Evolutionary conservation across 352 stramenopile genomes (phyloP).

Genomic region (Saprolegnia diclina): DNA sequence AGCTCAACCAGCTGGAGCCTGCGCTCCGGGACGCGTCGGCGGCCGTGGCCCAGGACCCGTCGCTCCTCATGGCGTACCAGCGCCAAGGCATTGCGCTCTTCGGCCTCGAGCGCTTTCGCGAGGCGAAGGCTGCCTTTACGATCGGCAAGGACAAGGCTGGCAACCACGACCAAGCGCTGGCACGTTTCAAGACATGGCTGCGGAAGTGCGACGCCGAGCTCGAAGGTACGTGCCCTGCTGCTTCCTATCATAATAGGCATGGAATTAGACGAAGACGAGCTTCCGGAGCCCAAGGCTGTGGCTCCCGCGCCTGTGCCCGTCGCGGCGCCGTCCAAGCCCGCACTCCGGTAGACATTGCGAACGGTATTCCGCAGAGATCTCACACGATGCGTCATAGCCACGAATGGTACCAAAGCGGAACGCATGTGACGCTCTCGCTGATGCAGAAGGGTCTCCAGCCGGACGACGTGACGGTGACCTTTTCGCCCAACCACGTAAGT

Average conservation of each 20-base stretch:
- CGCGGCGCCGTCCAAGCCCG: slow-evolving; percentile 25
- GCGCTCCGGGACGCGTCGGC: slow-evolving; percentile 46
- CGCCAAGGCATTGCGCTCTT: slow-evolving; percentile 77
- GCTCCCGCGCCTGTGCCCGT: slow-evolving; percentile 30
- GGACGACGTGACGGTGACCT: slow-evolving; percentile 54
- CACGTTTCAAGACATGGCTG: slow-evolving; percentile 76
- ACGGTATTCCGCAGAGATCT: background rate
- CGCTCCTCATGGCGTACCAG: slow-evolving; percentile 53
- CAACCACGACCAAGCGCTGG: slow-evolving; percentile 34
- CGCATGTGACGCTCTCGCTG: slow-evolving; percentile 76
- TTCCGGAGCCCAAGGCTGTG: slow-evolving; percentile 18
- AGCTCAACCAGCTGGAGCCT: slow-evolving; percentile 54
- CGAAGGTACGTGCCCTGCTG: slow-evolving; percentile 44
- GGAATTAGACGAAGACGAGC: slow-evolving; percentile 12
- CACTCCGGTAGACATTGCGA: slow-evolving; percentile 32
- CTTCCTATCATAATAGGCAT: too few relatives aligned
- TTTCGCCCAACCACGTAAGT: slow-evolving; percentile 45
- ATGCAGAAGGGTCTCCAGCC: slow-evolving; percentile 72
- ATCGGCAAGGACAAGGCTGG: slow-evolving; percentile 38
- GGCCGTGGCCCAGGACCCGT: slow-evolving; percentile 46
- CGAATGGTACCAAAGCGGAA: slow-evolving; percentile 83
- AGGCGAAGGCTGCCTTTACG: slow-evolving; percentile 59
- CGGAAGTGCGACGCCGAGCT: slow-evolving; percentile 82
- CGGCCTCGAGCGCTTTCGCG: slow-evolving; percentile 63
- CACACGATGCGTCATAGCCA: slow-evolving; percentile 34